phyloP scores from a whole-genome alignment of 169 alveolate species.

The Eimeria brunetti region DNA sequence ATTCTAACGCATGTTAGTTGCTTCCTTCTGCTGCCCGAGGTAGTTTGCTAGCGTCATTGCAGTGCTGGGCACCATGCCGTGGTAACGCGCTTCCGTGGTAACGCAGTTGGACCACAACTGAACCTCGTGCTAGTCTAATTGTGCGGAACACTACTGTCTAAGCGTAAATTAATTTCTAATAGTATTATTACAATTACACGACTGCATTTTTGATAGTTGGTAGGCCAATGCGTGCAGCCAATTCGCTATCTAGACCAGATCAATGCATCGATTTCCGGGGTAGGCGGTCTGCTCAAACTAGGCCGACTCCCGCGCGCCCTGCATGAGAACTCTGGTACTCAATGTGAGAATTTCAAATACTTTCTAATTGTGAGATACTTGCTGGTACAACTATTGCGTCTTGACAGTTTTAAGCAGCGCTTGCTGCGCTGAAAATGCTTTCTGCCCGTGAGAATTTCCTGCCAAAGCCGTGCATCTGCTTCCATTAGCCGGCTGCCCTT shows the following conservation, averaged over 20 bases:
- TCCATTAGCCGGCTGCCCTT: not conserved
- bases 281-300: not conserved
- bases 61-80: not conserved
- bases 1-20: not conserved
- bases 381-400: not conserved
- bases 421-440: not conserved
- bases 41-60: not conserved
- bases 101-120: not conserved
- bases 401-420: not conserved
- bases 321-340: not conserved
- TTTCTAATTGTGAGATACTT: not conserved
- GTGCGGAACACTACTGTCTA: not conserved
- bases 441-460: not conserved
- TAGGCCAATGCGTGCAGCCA: not conserved
- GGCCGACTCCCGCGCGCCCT: not conserved
- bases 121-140: not conserved
- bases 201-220: not conserved
- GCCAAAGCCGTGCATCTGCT: not conserved
- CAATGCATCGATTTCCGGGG: not conserved
- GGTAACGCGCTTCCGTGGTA: too few species aligned
- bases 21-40: not conserved
- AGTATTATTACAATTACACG: not conserved
- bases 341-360: not conserved
- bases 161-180: not conserved
- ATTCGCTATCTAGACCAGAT: not conserved